Evolutionary conservation across 1,284 basidiomycete species (phyloP).

Genomic region (Malassezia vespertilionis): DNA sequence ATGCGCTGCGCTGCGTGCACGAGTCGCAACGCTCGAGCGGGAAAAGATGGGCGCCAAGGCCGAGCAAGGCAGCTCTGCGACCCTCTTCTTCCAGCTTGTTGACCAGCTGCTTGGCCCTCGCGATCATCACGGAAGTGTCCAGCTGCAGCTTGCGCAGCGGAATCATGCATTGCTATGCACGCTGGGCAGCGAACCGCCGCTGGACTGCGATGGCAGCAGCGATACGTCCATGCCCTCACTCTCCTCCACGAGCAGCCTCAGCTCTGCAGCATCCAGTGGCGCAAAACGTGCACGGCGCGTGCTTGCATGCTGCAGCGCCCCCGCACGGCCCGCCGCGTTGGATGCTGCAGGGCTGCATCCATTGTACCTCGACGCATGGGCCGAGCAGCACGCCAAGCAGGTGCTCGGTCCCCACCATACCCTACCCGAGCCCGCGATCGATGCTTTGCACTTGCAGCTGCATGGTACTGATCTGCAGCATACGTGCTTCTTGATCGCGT

Average conservation of each 20-base stretch:
- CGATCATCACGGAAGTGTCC: neutral
- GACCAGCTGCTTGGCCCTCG: neutral
- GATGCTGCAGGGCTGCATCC: conserved; percentile 1
- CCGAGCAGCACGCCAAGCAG: neutral
- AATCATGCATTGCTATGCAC: neutral
- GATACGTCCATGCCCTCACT: conserved; percentile 17
- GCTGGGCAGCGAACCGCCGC: neutral
- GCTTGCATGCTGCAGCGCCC: neutral
- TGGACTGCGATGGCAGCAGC: conserved; percentile 6
- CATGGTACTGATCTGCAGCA: neutral
- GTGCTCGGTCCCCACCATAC: neutral
- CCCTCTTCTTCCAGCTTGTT: neutral
- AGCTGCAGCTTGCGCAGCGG: neutral
- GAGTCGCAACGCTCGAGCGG: neutral
- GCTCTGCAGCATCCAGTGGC: conserved; percentile 2
- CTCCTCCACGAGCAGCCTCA: conserved; percentile 7
- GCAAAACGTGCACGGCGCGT: conserved; percentile 10
- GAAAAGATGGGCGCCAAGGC: neutral
- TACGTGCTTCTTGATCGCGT: conserved; percentile 6
- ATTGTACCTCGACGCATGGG: conserved; percentile 10
- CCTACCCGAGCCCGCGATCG: neutral
- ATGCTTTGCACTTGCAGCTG: neutral
- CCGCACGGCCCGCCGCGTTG: neutral
- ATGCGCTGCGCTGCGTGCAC: conserved; percentile 8
- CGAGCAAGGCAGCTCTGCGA: neutral